Percentiles rank a stretch among this genome's conserved stretches.
These are phyloP conservation scores for Pseudonitzschia multiseries DNA, from an alignment of 108 stramenopile species.

Conservation along the genomic window DNA sequence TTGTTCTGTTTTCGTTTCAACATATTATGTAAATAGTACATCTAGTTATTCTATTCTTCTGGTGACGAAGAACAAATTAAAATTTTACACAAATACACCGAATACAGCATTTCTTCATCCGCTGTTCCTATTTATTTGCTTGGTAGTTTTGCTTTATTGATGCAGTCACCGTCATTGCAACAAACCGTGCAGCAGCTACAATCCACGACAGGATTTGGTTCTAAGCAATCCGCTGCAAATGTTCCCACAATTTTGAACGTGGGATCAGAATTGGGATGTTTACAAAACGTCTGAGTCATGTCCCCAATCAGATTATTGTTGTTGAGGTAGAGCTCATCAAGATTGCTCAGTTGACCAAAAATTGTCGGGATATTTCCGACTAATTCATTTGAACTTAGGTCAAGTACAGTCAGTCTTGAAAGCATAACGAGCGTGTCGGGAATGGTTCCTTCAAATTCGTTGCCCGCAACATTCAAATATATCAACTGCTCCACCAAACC, in stretches of 20 bases:
- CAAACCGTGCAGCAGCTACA: slow-evolving; percentile 49
- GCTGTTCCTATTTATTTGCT: not conserved
- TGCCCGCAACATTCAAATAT: slow-evolving; percentile 46
- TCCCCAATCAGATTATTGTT: slow-evolving; percentile 16
- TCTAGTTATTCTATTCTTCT: too few species aligned
- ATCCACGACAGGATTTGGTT: slow-evolving; percentile 25
- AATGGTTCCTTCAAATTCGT: slow-evolving; percentile 48
- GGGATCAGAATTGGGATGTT: not conserved
- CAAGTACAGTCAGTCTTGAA: slow-evolving; percentile 44
- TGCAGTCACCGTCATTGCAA: slow-evolving; percentile 17
- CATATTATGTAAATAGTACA: too few species aligned
- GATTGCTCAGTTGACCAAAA: slow-evolving; percentile 24
- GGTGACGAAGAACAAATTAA: too few species aligned
- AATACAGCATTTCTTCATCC: too few species aligned
- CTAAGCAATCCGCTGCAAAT: slow-evolving; percentile 37
- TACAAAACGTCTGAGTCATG: slow-evolving; percentile 20
- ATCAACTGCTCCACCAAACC: slow-evolving; percentile 25
- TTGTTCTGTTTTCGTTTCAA: too few species aligned
- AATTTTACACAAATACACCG: too few species aligned
- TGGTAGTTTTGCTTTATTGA: not conserved
- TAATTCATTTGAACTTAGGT: slow-evolving; percentile 45
- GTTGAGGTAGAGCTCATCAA: slow-evolving; percentile 30
- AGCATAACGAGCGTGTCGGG: slow-evolving; percentile 36
- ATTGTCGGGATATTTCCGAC: slow-evolving; percentile 35
- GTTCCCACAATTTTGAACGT: not conserved